These are phyloP conservation scores for Beauveria caledonica DNA, from an alignment of 2,329 filamentous ascomycete genomes.

Conservation along the genomic window DNA sequence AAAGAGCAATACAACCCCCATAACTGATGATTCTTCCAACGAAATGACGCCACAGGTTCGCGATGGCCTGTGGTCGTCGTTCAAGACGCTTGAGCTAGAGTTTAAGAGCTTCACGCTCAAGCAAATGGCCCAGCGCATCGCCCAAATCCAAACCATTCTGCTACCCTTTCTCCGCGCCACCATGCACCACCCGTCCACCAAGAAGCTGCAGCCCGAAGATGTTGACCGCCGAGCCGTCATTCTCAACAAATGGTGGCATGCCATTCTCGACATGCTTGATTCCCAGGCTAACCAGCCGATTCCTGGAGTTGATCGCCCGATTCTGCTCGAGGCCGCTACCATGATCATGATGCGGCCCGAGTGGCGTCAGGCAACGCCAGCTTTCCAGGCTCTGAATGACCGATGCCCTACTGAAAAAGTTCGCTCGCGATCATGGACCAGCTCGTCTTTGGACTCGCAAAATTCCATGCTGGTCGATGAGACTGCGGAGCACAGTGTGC, in stretches of 20 bases:
- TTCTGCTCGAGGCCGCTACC: conserved; percentile 68
- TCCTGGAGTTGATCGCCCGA: conserved; percentile 73
- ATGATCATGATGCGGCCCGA: conserved; percentile 83
- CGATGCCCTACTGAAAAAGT: conserved; percentile 41
- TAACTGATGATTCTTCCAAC: conserved; percentile 37
- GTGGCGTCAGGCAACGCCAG: conserved; percentile 68
- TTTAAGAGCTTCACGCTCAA: conserved; percentile 58
- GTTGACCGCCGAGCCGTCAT: conserved; percentile 72
- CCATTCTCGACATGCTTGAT: conserved; percentile 72
- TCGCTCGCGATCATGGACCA: conserved; percentile 37
- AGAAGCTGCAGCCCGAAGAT: conserved; percentile 63
- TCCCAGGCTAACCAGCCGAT: conserved; percentile 61
- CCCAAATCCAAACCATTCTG: conserved; percentile 61
- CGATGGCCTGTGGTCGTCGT: conserved; percentile 47
- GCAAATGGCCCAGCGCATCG: conserved; percentile 63
- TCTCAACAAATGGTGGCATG: conserved; percentile 86
- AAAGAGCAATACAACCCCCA: conserved; percentile 25
- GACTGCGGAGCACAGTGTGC: conserved; percentile 80
- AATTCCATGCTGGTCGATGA: conserved; percentile 44
- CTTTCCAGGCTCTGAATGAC: conserved; percentile 54
- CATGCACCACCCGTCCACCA: conserved; percentile 57
- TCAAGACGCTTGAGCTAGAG: conserved; percentile 45
- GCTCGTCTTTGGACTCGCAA: conserved; percentile 57
- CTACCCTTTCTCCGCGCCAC: conserved; percentile 71
- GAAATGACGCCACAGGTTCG: conserved; percentile 35